phyloP scores from a whole-genome alignment of 108 stramenopile species.

The Cyclotella baltica region DNA sequence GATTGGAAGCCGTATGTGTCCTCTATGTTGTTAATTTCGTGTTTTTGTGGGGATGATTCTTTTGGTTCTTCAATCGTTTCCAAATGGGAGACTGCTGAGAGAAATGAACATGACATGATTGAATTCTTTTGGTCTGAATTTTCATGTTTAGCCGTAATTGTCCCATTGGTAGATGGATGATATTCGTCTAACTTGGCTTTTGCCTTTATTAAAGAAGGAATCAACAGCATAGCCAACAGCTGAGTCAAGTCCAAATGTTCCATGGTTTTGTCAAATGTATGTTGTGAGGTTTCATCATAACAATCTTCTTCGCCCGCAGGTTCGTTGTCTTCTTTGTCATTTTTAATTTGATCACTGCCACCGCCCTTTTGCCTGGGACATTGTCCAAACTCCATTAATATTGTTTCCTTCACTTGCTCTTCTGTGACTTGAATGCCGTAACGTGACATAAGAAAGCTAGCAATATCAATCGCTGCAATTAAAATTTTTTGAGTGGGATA shows the following conservation, averaged over 20 bases:
- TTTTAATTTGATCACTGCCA: too few species aligned
- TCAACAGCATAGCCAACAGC: slow-evolving; percentile 56
- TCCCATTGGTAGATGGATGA: not conserved
- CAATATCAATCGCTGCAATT: slow-evolving; percentile 53
- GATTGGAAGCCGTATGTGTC: too few species aligned
- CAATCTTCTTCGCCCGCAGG: slow-evolving; percentile 25
- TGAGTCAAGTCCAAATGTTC: slow-evolving; percentile 59
- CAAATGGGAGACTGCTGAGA: not conserved
- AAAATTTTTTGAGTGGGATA: not conserved
- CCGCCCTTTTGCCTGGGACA: slow-evolving; percentile 8
- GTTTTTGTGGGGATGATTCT: not conserved
- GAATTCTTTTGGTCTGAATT: not conserved
- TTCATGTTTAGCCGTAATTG: not conserved
- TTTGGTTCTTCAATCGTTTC: too few species aligned
- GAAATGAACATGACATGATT: not conserved
- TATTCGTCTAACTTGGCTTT: slow-evolving; percentile 16
- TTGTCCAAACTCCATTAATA: slow-evolving; percentile 58
- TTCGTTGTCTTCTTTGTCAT: not conserved
- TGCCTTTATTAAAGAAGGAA: slow-evolving; percentile 62
- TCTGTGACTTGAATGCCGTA: slow-evolving; percentile 63
- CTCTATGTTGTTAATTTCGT: too few species aligned
- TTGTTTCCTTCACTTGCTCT: slow-evolving; percentile 51
- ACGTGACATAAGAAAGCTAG: slow-evolving; percentile 54
- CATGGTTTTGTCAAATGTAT: not conserved
- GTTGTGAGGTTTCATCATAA: slow-evolving; percentile 3